phyloP scores from a whole-genome alignment of 2,329 filamentous ascomycete genomes.

The Fusarium sp. region DNA sequence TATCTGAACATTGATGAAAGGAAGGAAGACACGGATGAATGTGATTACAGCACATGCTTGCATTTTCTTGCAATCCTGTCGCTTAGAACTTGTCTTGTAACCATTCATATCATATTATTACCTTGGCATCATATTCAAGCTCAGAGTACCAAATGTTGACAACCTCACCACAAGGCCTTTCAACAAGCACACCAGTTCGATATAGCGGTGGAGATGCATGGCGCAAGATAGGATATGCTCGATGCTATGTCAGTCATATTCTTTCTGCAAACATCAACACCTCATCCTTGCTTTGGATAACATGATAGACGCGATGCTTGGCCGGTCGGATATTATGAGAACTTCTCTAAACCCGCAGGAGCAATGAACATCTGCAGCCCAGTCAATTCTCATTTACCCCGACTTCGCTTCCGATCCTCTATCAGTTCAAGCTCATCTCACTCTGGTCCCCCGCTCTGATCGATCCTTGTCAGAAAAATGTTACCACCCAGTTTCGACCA shows the following conservation, averaged over 20 bases:
- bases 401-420: slow-evolving; percentile 9
- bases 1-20: not conserved
- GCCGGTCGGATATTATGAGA: not conserved
- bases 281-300: slow-evolving; percentile 3
- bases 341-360: slow-evolving; percentile 3
- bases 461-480: slow-evolving; percentile 34
- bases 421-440: not conserved
- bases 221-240: not conserved
- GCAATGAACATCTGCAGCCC: not conserved
- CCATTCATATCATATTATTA: not conserved
- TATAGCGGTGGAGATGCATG: slow-evolving; percentile 14
- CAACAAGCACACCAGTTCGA: slow-evolving; percentile 27
- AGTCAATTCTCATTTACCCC: not conserved
- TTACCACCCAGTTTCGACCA: slow-evolving; percentile 30
- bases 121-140: not conserved
- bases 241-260: slow-evolving; percentile 24
- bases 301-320: slow-evolving; percentile 21
- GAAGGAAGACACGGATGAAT: not conserved
- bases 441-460: slow-evolving; percentile 20
- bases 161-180: slow-evolving; percentile 16
- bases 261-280: slow-evolving; percentile 19
- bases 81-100: not conserved
- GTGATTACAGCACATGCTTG: slow-evolving; percentile 16
- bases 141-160: not conserved
- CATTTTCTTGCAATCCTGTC: not conserved